phyloP scores from a whole-genome alignment of 2,329 filamentous ascomycete genomes.

The Fusarium nanum region DNA sequence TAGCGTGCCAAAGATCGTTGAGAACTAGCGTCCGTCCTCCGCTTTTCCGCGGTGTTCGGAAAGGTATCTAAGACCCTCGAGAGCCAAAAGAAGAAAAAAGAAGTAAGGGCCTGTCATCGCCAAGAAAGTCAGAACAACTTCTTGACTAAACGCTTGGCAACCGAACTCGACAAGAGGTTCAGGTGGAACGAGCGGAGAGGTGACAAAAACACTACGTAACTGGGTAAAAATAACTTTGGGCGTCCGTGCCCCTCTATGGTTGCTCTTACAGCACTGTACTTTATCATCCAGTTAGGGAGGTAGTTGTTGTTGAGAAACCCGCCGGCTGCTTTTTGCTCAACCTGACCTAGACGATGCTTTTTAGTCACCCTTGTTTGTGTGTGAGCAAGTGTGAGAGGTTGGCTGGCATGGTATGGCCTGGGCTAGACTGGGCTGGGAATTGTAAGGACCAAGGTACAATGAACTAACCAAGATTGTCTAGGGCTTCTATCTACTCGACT shows the following conservation, averaged over 20 bases:
- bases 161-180: neutral
- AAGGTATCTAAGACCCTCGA: constrained; percentile 13
- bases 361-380: constrained; percentile 7
- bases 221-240: constrained; percentile 50
- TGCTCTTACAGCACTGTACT: neutral
- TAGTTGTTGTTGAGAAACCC: constrained; percentile 10
- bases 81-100: constrained; percentile 12
- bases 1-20: constrained; percentile 25
- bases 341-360: neutral
- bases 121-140: constrained; percentile 18
- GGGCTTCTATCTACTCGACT: neutral
- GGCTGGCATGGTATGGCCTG: constrained; percentile 4
- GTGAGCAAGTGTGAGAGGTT: neutral
- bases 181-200: constrained; percentile 21
- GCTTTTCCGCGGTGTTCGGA: constrained; percentile 17
- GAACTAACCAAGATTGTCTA: constrained; percentile 1
- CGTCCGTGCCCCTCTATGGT: constrained; percentile 37
- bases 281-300: constrained; percentile 3
- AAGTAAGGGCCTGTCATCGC: constrained; percentile 8
- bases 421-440: neutral
- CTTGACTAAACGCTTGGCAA: constrained; percentile 16
- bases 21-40: constrained; percentile 26
- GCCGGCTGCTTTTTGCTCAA: neutral
- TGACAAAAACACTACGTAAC: constrained; percentile 44
- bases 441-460: neutral